Conservation (phyloP, 1,284 basidiomycete genomes). For the Sanghuangporus baumii region DNA sequence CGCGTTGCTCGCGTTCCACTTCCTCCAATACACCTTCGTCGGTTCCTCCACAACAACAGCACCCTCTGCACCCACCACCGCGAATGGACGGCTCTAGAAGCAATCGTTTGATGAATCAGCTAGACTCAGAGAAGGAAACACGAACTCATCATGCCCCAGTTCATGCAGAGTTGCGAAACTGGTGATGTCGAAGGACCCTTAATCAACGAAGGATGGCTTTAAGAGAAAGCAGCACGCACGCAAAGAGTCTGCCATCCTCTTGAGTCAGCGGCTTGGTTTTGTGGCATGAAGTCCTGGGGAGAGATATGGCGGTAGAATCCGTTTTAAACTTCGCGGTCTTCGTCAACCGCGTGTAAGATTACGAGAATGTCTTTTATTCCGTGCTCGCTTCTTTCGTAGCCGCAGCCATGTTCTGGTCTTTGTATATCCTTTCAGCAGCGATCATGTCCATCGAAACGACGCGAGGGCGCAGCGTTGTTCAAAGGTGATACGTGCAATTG, state of each 20-base stretch:
- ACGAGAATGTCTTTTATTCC: background rate
- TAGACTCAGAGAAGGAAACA: background rate
- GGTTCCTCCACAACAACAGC: background rate
- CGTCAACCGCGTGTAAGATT: background rate
- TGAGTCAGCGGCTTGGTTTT: background rate
- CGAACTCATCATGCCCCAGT: constrained; percentile 14
- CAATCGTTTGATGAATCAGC: background rate
- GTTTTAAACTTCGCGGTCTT: background rate
- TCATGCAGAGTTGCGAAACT: constrained; percentile 5
- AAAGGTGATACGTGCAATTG: no score
- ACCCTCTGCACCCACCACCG: constrained; percentile 1
- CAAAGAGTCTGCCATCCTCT: background rate
- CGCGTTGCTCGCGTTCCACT: constrained; percentile 14
- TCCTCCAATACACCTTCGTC: constrained; percentile 12
- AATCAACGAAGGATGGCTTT: background rate
- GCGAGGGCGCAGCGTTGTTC: no score
- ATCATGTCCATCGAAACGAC: no score
- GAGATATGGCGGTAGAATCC: background rate
- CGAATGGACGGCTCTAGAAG: constrained; percentile 2
- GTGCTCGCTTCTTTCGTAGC: no score
- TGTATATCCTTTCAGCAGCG: no score
- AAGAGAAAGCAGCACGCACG: background rate
- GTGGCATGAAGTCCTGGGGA: background rate
- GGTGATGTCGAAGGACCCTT: background rate
- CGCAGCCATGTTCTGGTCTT: no score